A percentile compares a stretch with the other conserved stretches of the same genome.
phyloP scores from a whole-genome alignment of 2,329 filamentous ascomycete species.

The Erysiphe neolycopersici region DNA sequence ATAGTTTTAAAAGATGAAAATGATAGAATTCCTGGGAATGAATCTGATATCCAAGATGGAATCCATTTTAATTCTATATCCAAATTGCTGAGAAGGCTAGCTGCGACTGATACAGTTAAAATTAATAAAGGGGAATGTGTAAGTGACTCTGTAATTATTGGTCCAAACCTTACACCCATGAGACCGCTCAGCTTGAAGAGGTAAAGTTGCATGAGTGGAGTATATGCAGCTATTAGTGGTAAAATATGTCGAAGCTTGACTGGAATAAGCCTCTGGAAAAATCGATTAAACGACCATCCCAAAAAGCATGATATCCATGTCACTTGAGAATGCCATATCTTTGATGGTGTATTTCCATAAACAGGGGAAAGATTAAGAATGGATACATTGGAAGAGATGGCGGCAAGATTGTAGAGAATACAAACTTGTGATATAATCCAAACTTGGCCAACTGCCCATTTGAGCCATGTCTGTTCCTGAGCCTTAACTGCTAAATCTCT shows the following conservation, averaged over 20 bases:
- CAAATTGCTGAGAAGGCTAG: slow-evolving; percentile 34
- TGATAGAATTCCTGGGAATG: slow-evolving; percentile 35
- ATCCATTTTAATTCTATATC: slow-evolving; percentile 19
- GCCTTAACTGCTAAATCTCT: slow-evolving; percentile 12
- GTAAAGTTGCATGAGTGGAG: slow-evolving; percentile 45
- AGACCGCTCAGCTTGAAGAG: slow-evolving; percentile 38
- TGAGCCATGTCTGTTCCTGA: slow-evolving; percentile 11
- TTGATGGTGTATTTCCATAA: slow-evolving; percentile 61
- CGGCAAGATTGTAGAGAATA: slow-evolving; percentile 28
- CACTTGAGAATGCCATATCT: slow-evolving; percentile 41
- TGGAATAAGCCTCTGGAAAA: slow-evolving; percentile 23
- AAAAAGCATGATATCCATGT: slow-evolving; percentile 39
- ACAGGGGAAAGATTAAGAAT: slow-evolving; percentile 59
- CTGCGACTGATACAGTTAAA: slow-evolving; percentile 36
- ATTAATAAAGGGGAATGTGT: slow-evolving; percentile 44
- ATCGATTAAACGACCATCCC: slow-evolving; percentile 43
- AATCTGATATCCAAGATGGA: slow-evolving; percentile 31
- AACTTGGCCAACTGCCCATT: slow-evolving; percentile 10
- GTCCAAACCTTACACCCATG: slow-evolving; percentile 45
- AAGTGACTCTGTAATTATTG: slow-evolving; percentile 44
- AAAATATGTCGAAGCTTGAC: slow-evolving; percentile 26
- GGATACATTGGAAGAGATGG: slow-evolving; percentile 40
- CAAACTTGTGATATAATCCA: slow-evolving; percentile 14
- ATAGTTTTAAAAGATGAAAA: slow-evolving; percentile 33
- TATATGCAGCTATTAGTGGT: slow-evolving; percentile 48